Conservation (phyloP, 495 filamentous ascomycete species). For the Daldinia decipiens region DNA sequence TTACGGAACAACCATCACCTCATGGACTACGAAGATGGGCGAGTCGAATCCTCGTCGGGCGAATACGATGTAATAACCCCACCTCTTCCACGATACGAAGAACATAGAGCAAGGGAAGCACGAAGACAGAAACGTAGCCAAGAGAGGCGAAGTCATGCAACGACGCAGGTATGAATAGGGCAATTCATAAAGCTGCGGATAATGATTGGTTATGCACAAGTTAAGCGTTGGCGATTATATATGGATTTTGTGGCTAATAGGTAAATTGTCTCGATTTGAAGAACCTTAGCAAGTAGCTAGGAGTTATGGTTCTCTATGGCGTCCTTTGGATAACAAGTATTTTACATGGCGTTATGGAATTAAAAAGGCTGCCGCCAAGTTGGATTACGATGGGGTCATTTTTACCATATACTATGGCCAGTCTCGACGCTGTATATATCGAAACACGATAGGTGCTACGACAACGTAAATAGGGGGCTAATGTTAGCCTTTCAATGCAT, state of each 20-base stretch:
- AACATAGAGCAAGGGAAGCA: slow-evolving; percentile 2
- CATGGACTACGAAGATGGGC: slow-evolving; percentile 31
- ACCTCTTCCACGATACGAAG: slow-evolving; percentile 17
- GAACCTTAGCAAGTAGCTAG: not conserved
- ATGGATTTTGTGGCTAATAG: not conserved
- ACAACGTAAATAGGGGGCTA: not conserved
- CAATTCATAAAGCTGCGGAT: not conserved
- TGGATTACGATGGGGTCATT: not conserved
- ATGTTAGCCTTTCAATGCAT: not conserved
- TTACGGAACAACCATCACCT: slow-evolving; percentile 11
- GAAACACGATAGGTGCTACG: not conserved
- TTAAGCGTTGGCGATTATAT: not conserved
- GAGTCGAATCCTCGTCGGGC: slow-evolving; percentile 12
- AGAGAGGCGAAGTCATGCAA: slow-evolving; percentile 12
- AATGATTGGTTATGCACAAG: not conserved
- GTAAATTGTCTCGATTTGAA: slow-evolving; percentile 9
- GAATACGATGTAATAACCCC: slow-evolving; percentile 13
- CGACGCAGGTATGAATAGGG: not conserved
- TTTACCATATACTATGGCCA: not conserved
- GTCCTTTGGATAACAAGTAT: slow-evolving; percentile 1
- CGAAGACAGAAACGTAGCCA: slow-evolving; percentile 10
- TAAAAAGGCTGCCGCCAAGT: not conserved
- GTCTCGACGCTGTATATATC: not conserved
- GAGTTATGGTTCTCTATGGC: not conserved
- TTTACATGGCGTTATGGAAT: slow-evolving; percentile 23